Base-by-base conservation (phyloP, 306 rosid genomes). In the Abrus pulchellus region DNA sequence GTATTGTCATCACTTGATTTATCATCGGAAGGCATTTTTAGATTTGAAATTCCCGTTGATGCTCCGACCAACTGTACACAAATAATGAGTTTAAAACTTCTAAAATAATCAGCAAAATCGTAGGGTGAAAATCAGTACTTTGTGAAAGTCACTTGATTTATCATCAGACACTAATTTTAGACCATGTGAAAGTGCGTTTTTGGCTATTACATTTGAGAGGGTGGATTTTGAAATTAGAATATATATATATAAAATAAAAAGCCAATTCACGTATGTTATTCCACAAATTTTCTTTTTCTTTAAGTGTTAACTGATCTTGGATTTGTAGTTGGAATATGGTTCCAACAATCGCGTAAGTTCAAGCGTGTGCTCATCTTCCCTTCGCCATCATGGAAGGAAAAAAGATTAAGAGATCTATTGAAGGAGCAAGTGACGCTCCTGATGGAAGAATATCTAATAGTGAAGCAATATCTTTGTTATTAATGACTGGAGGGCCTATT, bases 391-490 rank as follows among this genome's bases (percentile, higher is more conserved):
- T 48, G 27, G 54, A 12, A 59, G 54, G 48, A 49, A 33, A 29
- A 29, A 10, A 55, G 20, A 20, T 53, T 7, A 27, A 3, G 63
- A 32, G 13, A 14, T 50, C 6, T n/a, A 38, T 40, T 13, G 27
- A 20, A 83, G 43, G 41, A 30, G 83, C 60, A 67, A 48, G 63
- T 32, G 70, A 13, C 48, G 48, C 38, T 33, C 6, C 45, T 10
- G 33, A 32, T 47, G 63, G 79, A 78, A 54, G 34, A 38, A 55
- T 38, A 68, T 60, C 41, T 79, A 56, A 66, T 72, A 40, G 7
- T 48, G 62, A 72, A 32, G 65, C 59, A 57, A 81, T 49, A 40
- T 52, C 4, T 66, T 80, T 78, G 50, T 75, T 69, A 82, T 74
- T 38, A 48, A 63, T 69, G 68, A 62, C 56, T 36, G 44, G 79